Base-by-base conservation (phyloP, 345 rosid genomes). In the Cochlearia excelsa region DNA sequence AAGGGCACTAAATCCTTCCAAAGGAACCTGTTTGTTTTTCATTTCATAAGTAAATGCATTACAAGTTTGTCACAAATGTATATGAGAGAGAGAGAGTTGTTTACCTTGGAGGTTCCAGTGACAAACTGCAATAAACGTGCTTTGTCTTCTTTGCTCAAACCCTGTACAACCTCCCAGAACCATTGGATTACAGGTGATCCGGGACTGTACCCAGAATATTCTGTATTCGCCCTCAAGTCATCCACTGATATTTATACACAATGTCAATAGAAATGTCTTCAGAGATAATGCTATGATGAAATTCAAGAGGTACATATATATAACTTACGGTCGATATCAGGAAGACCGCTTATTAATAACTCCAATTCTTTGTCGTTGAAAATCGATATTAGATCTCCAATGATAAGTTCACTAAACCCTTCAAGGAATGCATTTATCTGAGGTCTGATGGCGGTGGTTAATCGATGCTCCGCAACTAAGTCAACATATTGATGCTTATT, bases 141-240 rank as follows among this genome's bases (percentile, higher is more conserved):
- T 73, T 84, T 86, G 69, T 88, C 99, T 73, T 92, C 99, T 82
- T 92, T 86, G 81, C 94, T 92, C 73, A 92, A 83, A 62, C 84
- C 93, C 61, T 88, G 95, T 73, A 76, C 99, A 56, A 83, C 97
- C 77, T 92, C 99, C 99, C 97, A 92, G 78, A 92, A 92, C 99
- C 99, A 92, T 66, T 86, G 99, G 63, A 88, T 85, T 57, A 83
- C 80, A n/a, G 88, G 88, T 50, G 97, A 88, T 60, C 86, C 97
- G 56, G 86, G 80, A 71, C 93, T 92, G 63, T 88, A 88, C 10
- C 96, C 98, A 6, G 96, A 86, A 63, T 92, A 92, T 81, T 88
- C 94, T 0, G 98, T 84, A 71, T 88, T 92, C 33, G 78, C 87
- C 76, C 90, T 84, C 90, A 92, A 73, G 72, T 92, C 96, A 58